Percentiles rank a stretch among this genome's conserved stretches.
phyloP scores from a whole-genome alignment of 305 asterid genomes.

The Fraxinus greggii region DNA sequence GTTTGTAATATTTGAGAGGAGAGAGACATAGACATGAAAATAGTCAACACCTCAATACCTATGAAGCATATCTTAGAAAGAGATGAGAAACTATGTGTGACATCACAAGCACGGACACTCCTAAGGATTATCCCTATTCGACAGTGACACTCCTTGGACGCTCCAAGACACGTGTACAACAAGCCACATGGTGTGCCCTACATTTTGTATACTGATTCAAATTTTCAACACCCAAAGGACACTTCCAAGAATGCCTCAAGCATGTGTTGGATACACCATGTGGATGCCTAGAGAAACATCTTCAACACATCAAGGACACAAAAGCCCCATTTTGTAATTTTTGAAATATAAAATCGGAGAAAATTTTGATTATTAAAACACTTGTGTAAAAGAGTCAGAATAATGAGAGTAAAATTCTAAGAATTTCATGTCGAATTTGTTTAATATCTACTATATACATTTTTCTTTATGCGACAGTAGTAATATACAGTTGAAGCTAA shows the following conservation, averaged over 20 bases:
- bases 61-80: background rate
- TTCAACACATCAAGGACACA: background rate
- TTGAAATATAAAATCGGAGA: background rate
- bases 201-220: background rate
- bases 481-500: background rate
- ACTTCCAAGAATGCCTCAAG: background rate
- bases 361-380: background rate
- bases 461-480: background rate
- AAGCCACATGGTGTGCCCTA: background rate
- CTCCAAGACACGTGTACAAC: background rate
- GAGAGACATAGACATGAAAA: background rate
- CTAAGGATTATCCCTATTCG: background rate
- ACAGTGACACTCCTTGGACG: background rate
- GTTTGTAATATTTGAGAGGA: background rate
- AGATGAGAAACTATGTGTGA: background rate
- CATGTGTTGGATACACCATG: background rate
- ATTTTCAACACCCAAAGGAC: background rate
- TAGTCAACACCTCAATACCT: background rate
- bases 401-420: background rate
- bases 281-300: background rate
- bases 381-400: background rate
- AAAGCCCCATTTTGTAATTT: background rate
- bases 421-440: background rate
- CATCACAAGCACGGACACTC: background rate
- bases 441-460: background rate